Evolutionary conservation across 2,329 filamentous ascomycete species (phyloP), one percentile per base, ranked within the genome.

Genomic region (Penicillium sp.): DNA sequence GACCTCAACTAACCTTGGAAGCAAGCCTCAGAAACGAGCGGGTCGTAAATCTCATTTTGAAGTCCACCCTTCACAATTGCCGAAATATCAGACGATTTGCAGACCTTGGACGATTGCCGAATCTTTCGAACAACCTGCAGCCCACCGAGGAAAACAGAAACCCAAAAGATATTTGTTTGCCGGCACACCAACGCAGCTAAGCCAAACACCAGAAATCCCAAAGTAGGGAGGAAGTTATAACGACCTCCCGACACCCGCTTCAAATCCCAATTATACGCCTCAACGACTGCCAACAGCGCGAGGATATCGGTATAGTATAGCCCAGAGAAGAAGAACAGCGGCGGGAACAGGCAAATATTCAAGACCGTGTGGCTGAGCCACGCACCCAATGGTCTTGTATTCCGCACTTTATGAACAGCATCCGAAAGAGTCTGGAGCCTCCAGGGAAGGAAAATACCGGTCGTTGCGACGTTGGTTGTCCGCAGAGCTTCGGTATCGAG

Each of bases 81-180:
- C 16, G 59, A 47, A 4, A 75, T 40, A n/a, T 68, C 64, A 13
- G 67, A 66, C 13, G 70, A 69, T 19, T 63, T 49, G 31, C 67
- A 71, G n/a, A 60, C 54, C n/a, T 67, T 70, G 6, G 71, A 63
- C 35, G 65, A 66, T 24, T 64, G 61, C 33, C 70, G 68, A 47
- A 79, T 61, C 11, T 56, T 75, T 44, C 75, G 72, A 16, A 78
- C 69, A 27, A 77, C 73, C 59, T 77, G 76, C 49, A 82, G 65
- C 24, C 78, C 80, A 35, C 78, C 79, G 18, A 81, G 63, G 63
- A 80, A 82, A 4, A 81, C 66, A 16, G 78, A 89, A 0, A 93
- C 88, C 95, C 95, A 99, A 73, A 99, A 96, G 56, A 98, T 89
- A 69, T 99, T 99, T 0, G 95, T 99, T 75, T 99, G 95, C 24